Evolutionary conservation across 2,329 filamentous ascomycete species (phyloP), one percentile per base, ranked within the genome.

Genomic region (Cladosporium sp.): DNA sequence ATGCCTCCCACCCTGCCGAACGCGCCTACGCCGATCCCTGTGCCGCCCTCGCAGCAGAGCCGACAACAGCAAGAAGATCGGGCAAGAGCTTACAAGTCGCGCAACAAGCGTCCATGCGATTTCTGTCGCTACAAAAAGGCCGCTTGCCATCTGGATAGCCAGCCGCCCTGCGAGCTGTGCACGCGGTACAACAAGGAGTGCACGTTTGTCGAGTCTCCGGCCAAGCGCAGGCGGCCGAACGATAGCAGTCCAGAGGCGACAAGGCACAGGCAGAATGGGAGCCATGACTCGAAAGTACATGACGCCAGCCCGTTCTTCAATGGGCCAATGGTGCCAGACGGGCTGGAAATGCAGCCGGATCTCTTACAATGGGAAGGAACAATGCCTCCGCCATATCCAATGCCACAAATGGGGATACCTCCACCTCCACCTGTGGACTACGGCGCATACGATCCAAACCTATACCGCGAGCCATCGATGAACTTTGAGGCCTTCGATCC

Each of bases 101-200:
- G 75, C 23, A 76, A 76, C 66, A 76, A 76, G 69, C 73, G 80
- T 46, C 80, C 80, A 5, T 83, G 80, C 70, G 80, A 82, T 68
- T 81, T 81, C 69, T 82, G 80, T 67, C 76, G 79, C 13, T 79
- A 78, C 21, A 77, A 80, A 65, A 80, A 82, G 68, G 78, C 80
- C 1, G 80, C 80, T 11, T 82, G 80, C 68, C 79, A 80, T 64
- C 78, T 82, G 51, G 79, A 81, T 26, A 70, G 67, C 10, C 67
- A 73, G 16, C 80, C 80, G 18, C 80, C 80, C 6, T 82, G 80
- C 66, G 77, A 79, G 61, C 71, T 81, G 10, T 82, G 80, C 64
- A 71, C 76, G n/a, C 73, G 78, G 10, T 79, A 81, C 66, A 75
- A 76, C 66, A 78, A 77, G 39, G 75, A 79, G 32, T 82, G 80